Base-by-base conservation (phyloP, 2,329 filamentous ascomycete genomes). In the Periconia digitata region DNA sequence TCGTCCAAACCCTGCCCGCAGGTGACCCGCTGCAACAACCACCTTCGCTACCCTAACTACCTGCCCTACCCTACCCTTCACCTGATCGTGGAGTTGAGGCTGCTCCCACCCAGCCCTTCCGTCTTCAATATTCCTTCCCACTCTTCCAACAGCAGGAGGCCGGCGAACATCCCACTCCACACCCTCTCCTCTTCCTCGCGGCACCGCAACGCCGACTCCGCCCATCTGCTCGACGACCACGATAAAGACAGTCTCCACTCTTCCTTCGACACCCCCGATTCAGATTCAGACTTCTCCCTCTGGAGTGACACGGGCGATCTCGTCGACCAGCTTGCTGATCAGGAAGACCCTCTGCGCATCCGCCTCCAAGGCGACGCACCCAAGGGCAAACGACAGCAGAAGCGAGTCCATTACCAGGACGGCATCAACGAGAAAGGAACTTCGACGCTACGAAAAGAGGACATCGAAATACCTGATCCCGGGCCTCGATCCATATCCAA, bases 231-330 rank as follows among this genome's bases (percentile, higher is more conserved):
- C 50, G 58, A 68, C 56, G 71, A 72, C 63, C 75, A 76, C 74
- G 79, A 76, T 67, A 76, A 78, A 67, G 66, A 63, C 66, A 76
- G 73, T 63, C 74, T 76, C 62, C 77, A 76, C 68, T 80, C 77
- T 59, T 83, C 81, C 65, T 74, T 74, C 53, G 75, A 76, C 63
- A 72, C 72, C 64, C 79, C 78, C 47, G 84, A 82, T 55, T 77
- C 72, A 51, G 79, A 79, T 70, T 87, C 84, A 52, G 84, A 87
- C 64, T 89, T 89, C 72, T 90, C 86, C 50, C 84, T 89, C 62
- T 96, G 90, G 91, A 92, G 89, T 68, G 91, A 96, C 73, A 96
- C 92, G 38, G 92, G 91, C 67, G 94, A 97, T 74, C 84, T 97
- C 64, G 90, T 90, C 66, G 92, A 96, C 76, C 92, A 95, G 79